Percentiles rank a stretch among this genome's conserved stretches.
phyloP scores from a whole-genome alignment of 139 green algal genomes.

The Tetradesmus obliquus region DNA sequence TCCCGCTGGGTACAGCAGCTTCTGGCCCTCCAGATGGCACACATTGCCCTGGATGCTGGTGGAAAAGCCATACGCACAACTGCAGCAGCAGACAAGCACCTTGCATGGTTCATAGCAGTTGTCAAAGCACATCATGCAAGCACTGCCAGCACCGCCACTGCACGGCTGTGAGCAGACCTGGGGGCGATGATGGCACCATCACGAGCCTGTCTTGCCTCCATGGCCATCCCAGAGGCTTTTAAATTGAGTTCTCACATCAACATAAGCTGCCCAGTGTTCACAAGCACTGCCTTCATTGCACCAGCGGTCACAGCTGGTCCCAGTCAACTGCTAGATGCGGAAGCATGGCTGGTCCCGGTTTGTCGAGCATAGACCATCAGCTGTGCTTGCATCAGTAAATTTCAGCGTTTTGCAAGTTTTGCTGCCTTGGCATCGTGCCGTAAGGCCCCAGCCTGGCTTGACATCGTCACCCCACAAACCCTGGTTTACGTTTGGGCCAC shows the following conservation, averaged over 20 bases:
- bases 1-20: conserved; percentile 18
- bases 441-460: background rate
- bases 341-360: background rate
- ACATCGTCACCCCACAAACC: background rate
- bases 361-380: background rate
- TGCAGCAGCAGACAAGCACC: background rate
- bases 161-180: background rate
- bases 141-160: background rate
- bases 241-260: background rate
- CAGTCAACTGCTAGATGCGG: background rate
- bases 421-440: background rate
- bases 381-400: background rate
- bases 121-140: background rate
- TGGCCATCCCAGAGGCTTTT: background rate
- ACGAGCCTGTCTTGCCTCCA: background rate
- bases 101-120: background rate
- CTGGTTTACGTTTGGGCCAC: background rate
- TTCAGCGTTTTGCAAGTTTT: background rate
- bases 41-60: conserved; percentile 5
- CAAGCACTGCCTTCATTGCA: background rate
- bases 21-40: conserved; percentile 35
- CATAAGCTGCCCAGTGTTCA: background rate
- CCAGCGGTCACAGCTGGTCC: background rate
- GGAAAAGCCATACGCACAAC: conserved; percentile 38
- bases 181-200: conserved; percentile 46